Percentiles rank a stretch among this genome's conserved stretches.
These are phyloP conservation scores for Linderniella brevidens DNA, from an alignment of 257 asterid genomes.

Conservation along the genomic window DNA sequence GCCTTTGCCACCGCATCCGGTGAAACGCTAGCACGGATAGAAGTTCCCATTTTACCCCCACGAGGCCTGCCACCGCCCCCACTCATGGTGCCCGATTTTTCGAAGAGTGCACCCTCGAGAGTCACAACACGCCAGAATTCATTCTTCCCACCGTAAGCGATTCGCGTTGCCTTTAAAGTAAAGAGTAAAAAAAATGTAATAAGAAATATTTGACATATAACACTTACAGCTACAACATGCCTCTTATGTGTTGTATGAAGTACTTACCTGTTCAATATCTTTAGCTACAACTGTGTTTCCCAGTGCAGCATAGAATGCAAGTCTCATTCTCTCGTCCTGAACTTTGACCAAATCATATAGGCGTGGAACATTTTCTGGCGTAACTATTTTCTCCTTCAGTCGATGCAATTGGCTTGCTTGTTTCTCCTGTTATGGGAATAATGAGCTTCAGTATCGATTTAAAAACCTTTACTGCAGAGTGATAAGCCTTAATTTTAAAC, in stretches of 20 bases:
- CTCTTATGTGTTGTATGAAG: background rate
- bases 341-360: conserved; percentile 84
- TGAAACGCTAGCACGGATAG: conserved; percentile 72
- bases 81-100: conserved; percentile 90
- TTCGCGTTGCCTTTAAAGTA: conserved; percentile 58
- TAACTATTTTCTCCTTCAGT: conserved; percentile 44
- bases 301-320: conserved; percentile 72
- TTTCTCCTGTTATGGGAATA: conserved; percentile 49
- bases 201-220: background rate
- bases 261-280: conserved; percentile 73
- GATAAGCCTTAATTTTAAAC: too few species aligned
- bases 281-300: conserved; percentile 67
- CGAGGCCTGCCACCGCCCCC: conserved; percentile 93
- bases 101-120: conserved; percentile 84
- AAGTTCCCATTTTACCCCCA: conserved; percentile 95
- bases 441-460: too few species aligned
- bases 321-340: conserved; percentile 80
- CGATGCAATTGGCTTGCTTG: conserved; percentile 40
- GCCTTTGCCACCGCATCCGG: conserved; percentile 61
- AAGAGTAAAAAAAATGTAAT: background rate
- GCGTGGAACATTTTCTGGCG: conserved; percentile 77
- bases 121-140: conserved; percentile 85
- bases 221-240: background rate
- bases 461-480: too few species aligned
- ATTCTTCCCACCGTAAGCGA: conserved; percentile 63